phyloP scores from a whole-genome alignment of 148 eudicot species.

The Fagopyrum homotropicum region DNA sequence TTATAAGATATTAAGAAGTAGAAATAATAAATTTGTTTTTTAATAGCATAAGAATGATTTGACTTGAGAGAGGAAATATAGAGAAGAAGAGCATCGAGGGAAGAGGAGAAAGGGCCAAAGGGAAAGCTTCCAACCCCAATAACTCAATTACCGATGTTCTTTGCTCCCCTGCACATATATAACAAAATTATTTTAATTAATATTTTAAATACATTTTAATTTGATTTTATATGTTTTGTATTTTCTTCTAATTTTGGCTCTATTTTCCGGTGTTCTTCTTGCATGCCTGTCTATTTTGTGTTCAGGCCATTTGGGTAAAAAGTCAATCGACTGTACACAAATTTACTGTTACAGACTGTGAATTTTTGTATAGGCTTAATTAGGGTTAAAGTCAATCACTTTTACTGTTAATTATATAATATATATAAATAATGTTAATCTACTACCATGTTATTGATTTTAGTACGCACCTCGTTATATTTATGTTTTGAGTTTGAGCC shows the following conservation, averaged over 20 bases:
- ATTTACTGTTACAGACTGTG: neutral
- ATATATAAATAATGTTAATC: no score
- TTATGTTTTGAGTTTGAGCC: no score
- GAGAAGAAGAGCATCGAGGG: neutral
- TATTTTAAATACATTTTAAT: neutral
- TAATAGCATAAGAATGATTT: slow-evolving; percentile 1
- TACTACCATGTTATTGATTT: neutral
- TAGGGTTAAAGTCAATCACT: neutral
- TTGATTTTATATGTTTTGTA: neutral
- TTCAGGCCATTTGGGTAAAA: neutral
- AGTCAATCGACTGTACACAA: slow-evolving; percentile 1
- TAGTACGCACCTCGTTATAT: no score
- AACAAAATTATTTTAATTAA: neutral
- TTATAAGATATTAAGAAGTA: no score
- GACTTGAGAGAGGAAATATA: neutral
- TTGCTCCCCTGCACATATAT: neutral
- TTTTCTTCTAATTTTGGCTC: neutral
- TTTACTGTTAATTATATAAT: neutral
- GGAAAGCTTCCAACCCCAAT: neutral
- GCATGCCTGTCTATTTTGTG: slow-evolving; percentile 8
- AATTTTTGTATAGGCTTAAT: neutral
- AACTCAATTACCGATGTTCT: neutral
- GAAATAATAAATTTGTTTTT: no score
- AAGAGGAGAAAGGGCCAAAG: slow-evolving; percentile 1
- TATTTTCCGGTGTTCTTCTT: neutral